Evolutionary conservation across 2,329 filamentous ascomycete species (phyloP), one percentile per base, ranked within the genome.

Genomic region (Ophiostoma ulmi): DNA sequence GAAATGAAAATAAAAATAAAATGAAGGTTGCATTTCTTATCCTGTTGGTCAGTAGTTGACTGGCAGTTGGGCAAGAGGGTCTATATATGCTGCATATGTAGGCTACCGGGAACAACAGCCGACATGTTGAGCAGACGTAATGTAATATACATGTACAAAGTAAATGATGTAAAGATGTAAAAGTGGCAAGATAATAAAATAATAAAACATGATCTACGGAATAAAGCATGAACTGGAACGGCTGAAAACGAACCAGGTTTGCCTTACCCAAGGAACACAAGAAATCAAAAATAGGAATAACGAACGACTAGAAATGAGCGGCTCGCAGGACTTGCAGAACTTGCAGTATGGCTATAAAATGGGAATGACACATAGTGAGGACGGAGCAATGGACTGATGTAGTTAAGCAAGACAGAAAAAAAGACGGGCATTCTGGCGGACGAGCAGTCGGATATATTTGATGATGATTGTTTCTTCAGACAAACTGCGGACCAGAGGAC

Each of bases 11-110:
- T 48, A 0, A 20, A n/a, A 20, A 7, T 7, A 48, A 48, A 20
- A 5, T 20, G 7, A 3, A n/a, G 17, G 7, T 48, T 17, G 7
- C 44, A 6, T 20, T 48, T 48, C 44, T 20, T 26, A 26, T 22
- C 11, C 8, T 58, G n/a, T 58, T 4, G 22, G 14, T 35, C 13
- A 38, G 14, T 58, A 26, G 17, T 65, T 35, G 61, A 31, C 13
- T 64, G 7, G 61, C 14, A 38, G 31, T 39, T 35, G 58, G 58
- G 35, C 26, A 17, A 63, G 17, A 26, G 14, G 58, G 14, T 31
- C 13, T 63, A 63, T 63, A 63, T 63, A 63, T 63, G 58, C 58
- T 63, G 58, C 58, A 63, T 63, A 63, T 63, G 58, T 63, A 26
- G 58, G 58, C 26, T 63, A 14, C 58, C 58, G 22, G 6, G 3